A percentile compares a stretch with the other conserved stretches of the same genome.
Evolutionary conservation across 2,329 filamentous ascomycete genomes (phyloP).

Genomic region (Aspergillus amoenus): DNA sequence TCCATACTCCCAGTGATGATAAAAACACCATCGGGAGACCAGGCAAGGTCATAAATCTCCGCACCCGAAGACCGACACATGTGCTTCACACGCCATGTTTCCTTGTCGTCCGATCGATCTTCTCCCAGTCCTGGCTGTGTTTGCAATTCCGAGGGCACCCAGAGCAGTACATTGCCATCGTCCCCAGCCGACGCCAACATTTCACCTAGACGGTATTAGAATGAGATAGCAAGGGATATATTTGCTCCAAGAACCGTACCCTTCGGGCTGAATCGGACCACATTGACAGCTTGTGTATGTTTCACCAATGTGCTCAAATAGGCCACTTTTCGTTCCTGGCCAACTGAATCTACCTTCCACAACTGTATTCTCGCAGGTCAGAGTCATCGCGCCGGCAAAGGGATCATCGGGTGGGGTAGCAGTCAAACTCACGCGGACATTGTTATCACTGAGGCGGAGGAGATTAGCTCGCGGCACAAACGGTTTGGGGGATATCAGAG

Average conservation of each 20-base stretch:
- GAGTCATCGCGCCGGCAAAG: slow-evolving; percentile 23
- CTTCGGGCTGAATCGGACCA: slow-evolving; percentile 92
- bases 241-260: slow-evolving; percentile 51
- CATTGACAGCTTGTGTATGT: slow-evolving; percentile 96
- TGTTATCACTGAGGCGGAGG: slow-evolving; percentile 65
- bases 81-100: slow-evolving; percentile 94
- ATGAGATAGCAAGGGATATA: not conserved
- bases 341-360: slow-evolving; percentile 84
- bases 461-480: slow-evolving; percentile 11
- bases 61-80: slow-evolving; percentile 95
- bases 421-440: slow-evolving; percentile 71
- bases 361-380: slow-evolving; percentile 57
- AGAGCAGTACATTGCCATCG: slow-evolving; percentile 94
- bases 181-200: slow-evolving; percentile 92
- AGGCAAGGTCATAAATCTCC: slow-evolving; percentile 97
- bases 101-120: slow-evolving; percentile 86
- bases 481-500: not conserved
- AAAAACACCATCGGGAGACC: slow-evolving; percentile 94
- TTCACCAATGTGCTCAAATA: slow-evolving; percentile 90
- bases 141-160: slow-evolving; percentile 82
- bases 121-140: slow-evolving; percentile 70
- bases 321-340: slow-evolving; percentile 83
- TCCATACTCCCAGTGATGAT: slow-evolving; percentile 99
- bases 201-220: slow-evolving; percentile 64
- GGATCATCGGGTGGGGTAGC: slow-evolving; percentile 13